Evolutionary conservation across 805 yeast species (phyloP).

Genomic region (Candida ortonii): DNA sequence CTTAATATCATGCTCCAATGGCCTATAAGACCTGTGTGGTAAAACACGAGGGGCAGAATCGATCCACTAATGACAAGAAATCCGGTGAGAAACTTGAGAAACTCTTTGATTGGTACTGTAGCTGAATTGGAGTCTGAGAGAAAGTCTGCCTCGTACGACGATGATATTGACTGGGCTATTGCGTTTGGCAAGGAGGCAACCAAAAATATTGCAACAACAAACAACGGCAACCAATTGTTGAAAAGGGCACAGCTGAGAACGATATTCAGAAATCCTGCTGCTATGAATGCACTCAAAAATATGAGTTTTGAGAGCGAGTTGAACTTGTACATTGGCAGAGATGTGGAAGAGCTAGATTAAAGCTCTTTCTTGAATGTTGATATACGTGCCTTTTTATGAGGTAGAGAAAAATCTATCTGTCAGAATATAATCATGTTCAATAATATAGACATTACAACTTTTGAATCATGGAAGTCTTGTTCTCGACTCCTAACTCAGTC

Average conservation of each 20-base stretch:
- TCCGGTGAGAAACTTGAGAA: constrained; percentile 33
- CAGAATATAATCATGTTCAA: constrained; percentile 11
- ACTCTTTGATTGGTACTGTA: constrained; percentile 25
- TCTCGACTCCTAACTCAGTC: too few species aligned
- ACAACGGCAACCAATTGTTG: constrained; percentile 87
- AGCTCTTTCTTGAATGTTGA: too few species aligned
- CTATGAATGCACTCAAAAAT: constrained; percentile 68
- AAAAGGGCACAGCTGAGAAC: constrained; percentile 83
- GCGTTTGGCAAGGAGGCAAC: constrained; percentile 38
- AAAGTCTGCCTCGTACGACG: constrained; percentile 31
- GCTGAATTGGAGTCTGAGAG: constrained; percentile 25
- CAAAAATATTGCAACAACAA: constrained; percentile 44
- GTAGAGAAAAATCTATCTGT: too few species aligned
- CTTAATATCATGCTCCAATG: constrained; percentile 52
- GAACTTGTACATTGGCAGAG: constrained; percentile 35
- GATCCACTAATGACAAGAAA: constrained; percentile 34
- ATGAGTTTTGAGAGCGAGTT: constrained; percentile 75
- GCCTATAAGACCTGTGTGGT: constrained; percentile 28
- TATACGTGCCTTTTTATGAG: too few species aligned
- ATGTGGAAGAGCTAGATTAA: constrained; percentile 36
- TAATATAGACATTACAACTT: constrained; percentile 1
- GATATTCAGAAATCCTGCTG: constrained; percentile 86
- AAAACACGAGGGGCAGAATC: constrained; percentile 31
- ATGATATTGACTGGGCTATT: constrained; percentile 23
- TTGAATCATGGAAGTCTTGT: constrained; percentile 1